phyloP scores from a whole-genome alignment of 305 asterid genomes.

The Fraxinus sp. region DNA sequence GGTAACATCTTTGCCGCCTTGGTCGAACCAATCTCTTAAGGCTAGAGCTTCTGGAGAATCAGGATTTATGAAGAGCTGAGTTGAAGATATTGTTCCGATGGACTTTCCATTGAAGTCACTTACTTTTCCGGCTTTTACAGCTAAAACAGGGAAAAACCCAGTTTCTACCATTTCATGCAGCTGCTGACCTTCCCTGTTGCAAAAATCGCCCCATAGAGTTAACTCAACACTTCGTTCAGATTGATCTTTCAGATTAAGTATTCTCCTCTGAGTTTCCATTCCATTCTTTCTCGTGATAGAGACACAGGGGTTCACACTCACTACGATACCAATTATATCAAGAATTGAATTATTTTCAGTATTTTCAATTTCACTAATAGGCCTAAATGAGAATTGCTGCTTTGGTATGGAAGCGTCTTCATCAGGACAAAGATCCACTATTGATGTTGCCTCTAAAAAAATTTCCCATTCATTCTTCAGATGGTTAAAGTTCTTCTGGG shows the following conservation, averaged over 20 bases:
- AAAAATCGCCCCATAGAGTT: slow-evolving; percentile 93
- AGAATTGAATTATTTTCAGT: slow-evolving; percentile 77
- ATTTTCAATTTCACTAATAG: slow-evolving; percentile 72
- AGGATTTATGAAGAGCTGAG: slow-evolving; percentile 84
- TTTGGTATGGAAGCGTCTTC: slow-evolving; percentile 88
- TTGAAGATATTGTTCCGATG: slow-evolving; percentile 70
- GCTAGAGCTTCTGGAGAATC: slow-evolving; percentile 61
- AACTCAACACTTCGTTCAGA: slow-evolving; percentile 71
- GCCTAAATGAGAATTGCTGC: slow-evolving; percentile 79
- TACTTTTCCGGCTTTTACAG: slow-evolving; percentile 90
- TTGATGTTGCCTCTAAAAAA: slow-evolving; percentile 70
- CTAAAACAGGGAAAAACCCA: slow-evolving; percentile 69
- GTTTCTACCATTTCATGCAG: slow-evolving; percentile 64
- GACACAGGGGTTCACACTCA: slow-evolving; percentile 77
- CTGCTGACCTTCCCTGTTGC: slow-evolving; percentile 85
- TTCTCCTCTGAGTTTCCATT: slow-evolving; percentile 90
- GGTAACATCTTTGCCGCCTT: slow-evolving; percentile 67
- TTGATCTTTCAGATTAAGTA: slow-evolving; percentile 73
- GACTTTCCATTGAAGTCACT: slow-evolving; percentile 88
- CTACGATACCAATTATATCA: slow-evolving; percentile 80
- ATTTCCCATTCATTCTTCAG: slow-evolving; percentile 96
- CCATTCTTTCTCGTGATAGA: slow-evolving; percentile 92
- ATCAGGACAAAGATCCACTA: slow-evolving; percentile 74
- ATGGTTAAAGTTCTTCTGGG: slow-evolving; percentile 94
- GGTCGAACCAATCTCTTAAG: slow-evolving; percentile 72